Conservation (phyloP, 192 early-diverging fungal genomes). For the Gigaspora rosea region DNA sequence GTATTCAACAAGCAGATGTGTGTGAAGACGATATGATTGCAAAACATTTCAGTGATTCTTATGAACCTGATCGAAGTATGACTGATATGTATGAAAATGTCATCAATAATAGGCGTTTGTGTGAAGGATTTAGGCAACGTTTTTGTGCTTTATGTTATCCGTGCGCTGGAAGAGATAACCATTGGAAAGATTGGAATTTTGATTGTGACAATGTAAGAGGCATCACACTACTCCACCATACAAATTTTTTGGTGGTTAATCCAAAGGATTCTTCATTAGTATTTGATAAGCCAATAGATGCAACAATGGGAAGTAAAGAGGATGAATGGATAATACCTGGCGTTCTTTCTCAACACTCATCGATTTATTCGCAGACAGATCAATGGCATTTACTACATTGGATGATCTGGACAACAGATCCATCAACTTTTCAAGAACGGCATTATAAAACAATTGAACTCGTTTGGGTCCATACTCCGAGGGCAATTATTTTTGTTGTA, state of each 20-base stretch:
- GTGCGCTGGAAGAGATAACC: conserved; percentile 49
- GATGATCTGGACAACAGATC: conserved; percentile 60
- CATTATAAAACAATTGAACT: conserved; percentile 59
- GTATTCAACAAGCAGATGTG: conserved; percentile 63
- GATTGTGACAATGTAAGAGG: conserved; percentile 56
- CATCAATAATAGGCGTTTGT: conserved; percentile 41
- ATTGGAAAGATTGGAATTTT: conserved; percentile 59
- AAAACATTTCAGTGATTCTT: conserved; percentile 57
- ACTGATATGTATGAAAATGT: conserved; percentile 59
- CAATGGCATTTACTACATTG: conserved; percentile 59
- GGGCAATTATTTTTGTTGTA: conserved; percentile 56
- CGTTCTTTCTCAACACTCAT: conserved; percentile 49
- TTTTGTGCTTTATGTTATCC: conserved; percentile 62
- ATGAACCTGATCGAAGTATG: conserved; percentile 49
- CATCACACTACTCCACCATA: conserved; percentile 45
- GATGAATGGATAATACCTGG: conserved; percentile 59
- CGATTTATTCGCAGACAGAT: conserved; percentile 57
- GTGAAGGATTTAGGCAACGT: conserved; percentile 52
- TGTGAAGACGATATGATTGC: conserved; percentile 68
- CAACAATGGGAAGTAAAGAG: conserved; percentile 34
- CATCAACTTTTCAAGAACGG: conserved; percentile 51
- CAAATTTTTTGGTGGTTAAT: background rate
- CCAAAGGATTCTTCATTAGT: background rate
- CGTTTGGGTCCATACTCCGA: conserved; percentile 59
- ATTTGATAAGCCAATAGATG: conserved; percentile 13